phyloP scores from a whole-genome alignment of 441 rosid species.

The Populus hybrid region DNA sequence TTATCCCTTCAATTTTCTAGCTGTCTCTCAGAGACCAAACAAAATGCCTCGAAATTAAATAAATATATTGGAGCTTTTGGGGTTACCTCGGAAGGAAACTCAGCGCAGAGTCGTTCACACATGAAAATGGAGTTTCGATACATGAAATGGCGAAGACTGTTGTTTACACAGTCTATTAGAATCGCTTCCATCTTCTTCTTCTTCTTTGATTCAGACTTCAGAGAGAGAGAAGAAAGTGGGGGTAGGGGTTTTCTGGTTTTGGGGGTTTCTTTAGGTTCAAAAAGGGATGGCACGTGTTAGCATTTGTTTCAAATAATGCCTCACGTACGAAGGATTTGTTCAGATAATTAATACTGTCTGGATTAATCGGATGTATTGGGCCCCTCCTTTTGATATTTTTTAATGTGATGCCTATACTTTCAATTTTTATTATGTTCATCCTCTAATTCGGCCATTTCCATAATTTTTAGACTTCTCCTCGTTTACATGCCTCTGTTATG shows the following conservation, averaged over 20 bases:
- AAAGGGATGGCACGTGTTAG: constrained; percentile 50
- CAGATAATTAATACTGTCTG: background rate
- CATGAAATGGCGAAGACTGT: constrained; percentile 85
- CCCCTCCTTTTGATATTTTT: too few relatives aligned
- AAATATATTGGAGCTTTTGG: background rate
- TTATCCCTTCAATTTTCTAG: background rate
- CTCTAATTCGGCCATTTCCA: too few relatives aligned
- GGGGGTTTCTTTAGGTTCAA: constrained; percentile 46
- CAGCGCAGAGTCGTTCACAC: constrained; percentile 96
- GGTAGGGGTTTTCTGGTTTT: constrained; percentile 23
- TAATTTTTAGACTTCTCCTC: too few relatives aligned
- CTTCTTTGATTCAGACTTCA: constrained; percentile 26
- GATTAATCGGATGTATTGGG: too few relatives aligned
- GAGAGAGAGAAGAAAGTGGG: constrained; percentile 16
- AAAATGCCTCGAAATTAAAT: constrained; percentile 6
- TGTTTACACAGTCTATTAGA: constrained; percentile 69
- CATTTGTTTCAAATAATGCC: constrained; percentile 28
- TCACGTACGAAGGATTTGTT: constrained; percentile 46
- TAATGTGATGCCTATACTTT: too few relatives aligned
- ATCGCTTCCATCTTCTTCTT: constrained; percentile 68
- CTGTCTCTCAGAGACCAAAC: constrained; percentile 11
- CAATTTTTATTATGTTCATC: too few relatives aligned
- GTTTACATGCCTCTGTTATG: too few relatives aligned
- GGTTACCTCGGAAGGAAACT: constrained; percentile 88
- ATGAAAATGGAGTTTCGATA: constrained; percentile 82